Evolutionary conservation across 2,329 filamentous ascomycete genomes (phyloP).

Genomic region (Pseudogymnoascus sp.): DNA sequence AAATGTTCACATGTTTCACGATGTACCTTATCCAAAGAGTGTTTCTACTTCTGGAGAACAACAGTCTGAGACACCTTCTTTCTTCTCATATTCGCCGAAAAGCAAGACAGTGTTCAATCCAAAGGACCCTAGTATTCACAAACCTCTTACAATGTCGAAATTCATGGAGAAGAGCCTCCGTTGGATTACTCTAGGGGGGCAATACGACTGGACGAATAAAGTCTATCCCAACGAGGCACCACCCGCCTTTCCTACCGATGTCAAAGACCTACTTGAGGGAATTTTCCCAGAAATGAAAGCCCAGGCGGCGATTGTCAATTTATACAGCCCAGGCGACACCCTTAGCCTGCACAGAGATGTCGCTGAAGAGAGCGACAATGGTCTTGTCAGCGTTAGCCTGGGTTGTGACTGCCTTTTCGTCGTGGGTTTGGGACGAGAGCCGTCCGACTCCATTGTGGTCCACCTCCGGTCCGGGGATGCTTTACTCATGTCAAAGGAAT

Average conservation of each 20-base stretch:
- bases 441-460: slow-evolving; percentile 39
- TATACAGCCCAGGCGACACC: slow-evolving; percentile 85
- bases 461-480: slow-evolving; percentile 77
- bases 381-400: slow-evolving; percentile 76
- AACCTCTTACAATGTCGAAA: slow-evolving; percentile 58
- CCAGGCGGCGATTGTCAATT: slow-evolving; percentile 87
- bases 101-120: slow-evolving; percentile 52
- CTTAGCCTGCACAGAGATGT: slow-evolving; percentile 92
- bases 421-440: slow-evolving; percentile 48
- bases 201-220: slow-evolving; percentile 93
- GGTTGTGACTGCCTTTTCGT: slow-evolving; percentile 89
- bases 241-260: slow-evolving; percentile 66
- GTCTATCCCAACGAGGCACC: slow-evolving; percentile 62
- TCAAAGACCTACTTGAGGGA: slow-evolving; percentile 56
- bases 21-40: slow-evolving; percentile 53
- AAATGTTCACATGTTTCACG: slow-evolving; percentile 81
- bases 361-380: slow-evolving; percentile 71
- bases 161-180: slow-evolving; percentile 74
- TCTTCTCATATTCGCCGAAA: slow-evolving; percentile 45
- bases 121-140: slow-evolving; percentile 66
- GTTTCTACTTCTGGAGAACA: background rate
- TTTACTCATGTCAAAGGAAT: slow-evolving; percentile 76
- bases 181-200: slow-evolving; percentile 90
- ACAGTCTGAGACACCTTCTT: slow-evolving; percentile 33
- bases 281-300: slow-evolving; percentile 71